phyloP scores from a whole-genome alignment of 345 rosid species.

The Boechera retrofracta region DNA sequence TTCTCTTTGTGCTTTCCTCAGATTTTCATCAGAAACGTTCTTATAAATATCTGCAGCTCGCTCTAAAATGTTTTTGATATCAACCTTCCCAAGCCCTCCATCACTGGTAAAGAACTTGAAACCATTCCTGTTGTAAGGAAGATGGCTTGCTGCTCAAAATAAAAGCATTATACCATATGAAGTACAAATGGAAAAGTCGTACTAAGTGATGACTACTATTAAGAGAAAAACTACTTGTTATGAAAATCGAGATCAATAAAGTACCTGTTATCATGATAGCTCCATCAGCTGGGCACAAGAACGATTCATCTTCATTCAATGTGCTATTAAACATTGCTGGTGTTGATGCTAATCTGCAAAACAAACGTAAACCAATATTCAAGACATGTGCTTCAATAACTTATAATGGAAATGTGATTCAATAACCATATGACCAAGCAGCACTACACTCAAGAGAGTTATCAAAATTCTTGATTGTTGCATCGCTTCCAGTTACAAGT shows the following conservation, averaged over 20 bases:
- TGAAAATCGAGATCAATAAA: not conserved
- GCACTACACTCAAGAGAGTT: not conserved
- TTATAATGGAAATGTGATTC: not conserved
- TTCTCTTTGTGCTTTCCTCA: constrained; percentile 46
- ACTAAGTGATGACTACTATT: not conserved
- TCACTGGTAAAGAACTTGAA: constrained; percentile 92
- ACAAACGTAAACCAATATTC: constrained; percentile 11
- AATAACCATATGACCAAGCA: constrained; percentile 11
- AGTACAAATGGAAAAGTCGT: not conserved
- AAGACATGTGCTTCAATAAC: not conserved
- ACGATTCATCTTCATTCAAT: constrained; percentile 65
- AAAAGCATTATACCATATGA: constrained; percentile 25
- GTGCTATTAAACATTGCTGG: constrained; percentile 99
- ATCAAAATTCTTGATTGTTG: constrained; percentile 18
- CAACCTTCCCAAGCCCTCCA: constrained; percentile 95
- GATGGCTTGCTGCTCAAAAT: constrained; percentile 88
- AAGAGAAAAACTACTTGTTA: constrained; percentile 8
- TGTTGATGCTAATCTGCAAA: constrained; percentile 86
- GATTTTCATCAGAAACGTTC: constrained; percentile 53
- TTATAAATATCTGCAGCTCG: constrained; percentile 79
- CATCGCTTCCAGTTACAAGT: constrained; percentile 2
- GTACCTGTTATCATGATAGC: constrained; percentile 97
- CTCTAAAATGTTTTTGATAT: constrained; percentile 85
- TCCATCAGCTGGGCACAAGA: constrained; percentile 92
- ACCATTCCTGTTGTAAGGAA: constrained; percentile 97